Percentiles rank a stretch among this genome's conserved stretches.
Conservation (phyloP, 768 basidiomycete species). For the Tremella mesenterica region DNA sequence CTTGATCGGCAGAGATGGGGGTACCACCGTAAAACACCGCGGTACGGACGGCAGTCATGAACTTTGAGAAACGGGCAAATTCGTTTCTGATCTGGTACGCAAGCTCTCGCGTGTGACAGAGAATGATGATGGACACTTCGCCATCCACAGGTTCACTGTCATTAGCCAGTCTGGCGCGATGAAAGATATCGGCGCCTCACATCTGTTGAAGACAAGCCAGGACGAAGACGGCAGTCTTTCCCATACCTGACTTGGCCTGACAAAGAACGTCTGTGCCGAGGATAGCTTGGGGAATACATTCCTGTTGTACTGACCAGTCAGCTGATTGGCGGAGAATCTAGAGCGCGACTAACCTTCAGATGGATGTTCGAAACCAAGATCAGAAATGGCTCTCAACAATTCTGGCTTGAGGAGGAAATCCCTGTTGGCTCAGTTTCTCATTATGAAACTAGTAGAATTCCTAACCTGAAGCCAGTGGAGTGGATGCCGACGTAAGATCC, state of each 20-base stretch:
- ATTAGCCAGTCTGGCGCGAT: background rate
- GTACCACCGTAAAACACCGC: conserved; percentile 97
- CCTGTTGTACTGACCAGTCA: conserved; percentile 75
- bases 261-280: conserved; percentile 99
- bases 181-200: conserved; percentile 14
- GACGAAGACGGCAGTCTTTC: conserved; percentile 97
- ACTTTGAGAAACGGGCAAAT: conserved; percentile 97
- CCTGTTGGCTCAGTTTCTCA: conserved; percentile 46
- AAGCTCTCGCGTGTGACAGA: conserved; percentile 98
- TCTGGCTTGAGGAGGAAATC: conserved; percentile 98
- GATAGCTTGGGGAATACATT: conserved; percentile 99
- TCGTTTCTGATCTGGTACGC: conserved; percentile 99
- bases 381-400: conserved; percentile 90
- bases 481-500: conserved; percentile 96
- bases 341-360: conserved; percentile 68
- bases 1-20: conserved; percentile 84
- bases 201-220: conserved; percentile 95
- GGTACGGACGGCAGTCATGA: conserved; percentile 98
- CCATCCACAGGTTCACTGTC: conserved; percentile 80
- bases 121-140: conserved; percentile 92
- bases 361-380: conserved; percentile 99
- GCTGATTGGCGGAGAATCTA: background rate
- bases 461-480: conserved; percentile 96
- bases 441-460: conserved; percentile 6
- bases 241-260: conserved; percentile 92